Percentiles rank a stretch among this genome's conserved stretches.
phyloP scores from a whole-genome alignment of 257 asterid species.

The Penstemon davidsonii region DNA sequence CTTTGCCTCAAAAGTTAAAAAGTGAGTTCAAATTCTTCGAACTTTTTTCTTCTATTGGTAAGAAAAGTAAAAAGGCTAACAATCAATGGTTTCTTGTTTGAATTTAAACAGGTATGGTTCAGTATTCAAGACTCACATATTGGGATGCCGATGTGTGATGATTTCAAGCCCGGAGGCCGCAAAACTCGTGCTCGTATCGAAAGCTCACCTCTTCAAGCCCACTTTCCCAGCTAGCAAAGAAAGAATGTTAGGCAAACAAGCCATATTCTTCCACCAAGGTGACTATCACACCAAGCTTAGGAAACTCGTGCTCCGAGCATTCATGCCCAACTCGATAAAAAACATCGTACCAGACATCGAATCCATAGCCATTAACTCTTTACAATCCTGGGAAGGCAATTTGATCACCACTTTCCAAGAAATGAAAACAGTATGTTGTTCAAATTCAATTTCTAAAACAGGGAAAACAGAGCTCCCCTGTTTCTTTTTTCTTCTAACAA shows the following conservation, averaged over 20 bases:
- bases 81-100: background rate
- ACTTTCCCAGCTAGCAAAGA: slow-evolving; percentile 84
- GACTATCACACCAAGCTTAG: slow-evolving; percentile 67
- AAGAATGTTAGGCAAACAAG: slow-evolving; percentile 77
- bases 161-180: slow-evolving; percentile 78
- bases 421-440: slow-evolving; percentile 66
- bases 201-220: slow-evolving; percentile 75
- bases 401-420: slow-evolving; percentile 70
- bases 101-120: slow-evolving; percentile 61
- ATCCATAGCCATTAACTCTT: slow-evolving; percentile 39
- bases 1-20: slow-evolving; percentile 71
- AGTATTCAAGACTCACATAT: slow-evolving; percentile 69
- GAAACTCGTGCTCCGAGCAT: slow-evolving; percentile 67
- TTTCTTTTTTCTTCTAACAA: background rate
- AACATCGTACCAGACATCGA: slow-evolving; percentile 54
- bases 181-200: slow-evolving; percentile 57
- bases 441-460: background rate
- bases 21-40: slow-evolving; percentile 40
- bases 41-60: background rate
- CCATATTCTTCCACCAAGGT: slow-evolving; percentile 74
- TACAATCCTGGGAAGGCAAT: slow-evolving; percentile 58
- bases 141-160: slow-evolving; percentile 82
- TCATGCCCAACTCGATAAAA: slow-evolving; percentile 67
- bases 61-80: too few species aligned
- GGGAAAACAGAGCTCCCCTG: slow-evolving; percentile 41